Evolutionary conservation across 2,329 filamentous ascomycete genomes (phyloP), one percentile per base, ranked within the genome.

Genomic region (Xylogone sp.): DNA sequence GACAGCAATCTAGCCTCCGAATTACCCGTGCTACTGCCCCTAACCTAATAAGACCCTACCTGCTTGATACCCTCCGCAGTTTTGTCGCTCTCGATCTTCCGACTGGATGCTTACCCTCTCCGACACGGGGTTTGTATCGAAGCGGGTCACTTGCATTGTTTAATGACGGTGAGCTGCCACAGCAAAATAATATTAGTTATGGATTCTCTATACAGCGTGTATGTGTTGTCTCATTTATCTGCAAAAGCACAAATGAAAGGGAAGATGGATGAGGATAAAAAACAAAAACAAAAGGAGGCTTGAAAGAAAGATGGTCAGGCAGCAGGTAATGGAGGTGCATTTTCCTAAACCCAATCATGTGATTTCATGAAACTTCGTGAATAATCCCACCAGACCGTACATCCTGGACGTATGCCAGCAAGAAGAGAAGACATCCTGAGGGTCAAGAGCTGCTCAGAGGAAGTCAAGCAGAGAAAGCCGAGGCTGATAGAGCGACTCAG

Each of bases 171-270:
- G 51, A 61, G 59, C 62, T 64, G 55, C 59, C 56, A 58, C 58
- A 58, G 46, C 42, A 49, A 48, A 13, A 39, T 55, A 58, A 53
- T 47, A 65, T 65, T 59, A 65, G 63, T 64, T 59, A 59, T 60
- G 24, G n/a, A 58, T 63, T 65, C 60, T 61, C 57, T 39, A 39
- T 16, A 39, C 34, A 18, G n/a, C 12, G 8, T 39, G 34, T 18
- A 7, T 39, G 34, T 18, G n/a, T 18, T 39, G 34, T 7, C n/a
- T 18, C 34, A 39, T 18, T 39, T 39, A 39, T 16, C n/a, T 13
- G 46, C 49, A 44, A 49, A 48, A 50, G 47, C 34, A 51, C 21
- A 51, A 43, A 49, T 45, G 31, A 42, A 29, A 42, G 19, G 43
- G 46, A 47, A 39, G 51, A 49, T 27, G 48, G 39, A 44, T 24